A percentile compares a stretch with the other conserved stretches of the same genome.
Conservation (phyloP, 129 eudicot species). For the Flaveria ramosissima region DNA sequence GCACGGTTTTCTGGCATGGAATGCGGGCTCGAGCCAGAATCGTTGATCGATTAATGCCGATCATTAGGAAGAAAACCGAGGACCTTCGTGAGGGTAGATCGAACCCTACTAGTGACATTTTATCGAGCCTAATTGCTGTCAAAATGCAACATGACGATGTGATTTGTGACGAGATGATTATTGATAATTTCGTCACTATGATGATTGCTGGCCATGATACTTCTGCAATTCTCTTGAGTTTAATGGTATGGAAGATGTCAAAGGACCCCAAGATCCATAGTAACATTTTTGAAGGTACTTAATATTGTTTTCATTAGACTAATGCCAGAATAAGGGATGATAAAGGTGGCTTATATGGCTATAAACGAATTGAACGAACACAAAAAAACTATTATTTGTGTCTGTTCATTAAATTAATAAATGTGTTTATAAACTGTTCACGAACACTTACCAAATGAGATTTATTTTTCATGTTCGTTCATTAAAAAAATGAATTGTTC, state of each 20-base stretch:
- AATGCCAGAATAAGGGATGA: too few species aligned
- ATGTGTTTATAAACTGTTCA: too few species aligned
- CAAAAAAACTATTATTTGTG: too few species aligned
- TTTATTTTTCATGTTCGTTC: too few species aligned
- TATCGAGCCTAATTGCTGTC: constrained; percentile 30
- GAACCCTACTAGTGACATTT: constrained; percentile 25
- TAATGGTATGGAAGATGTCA: constrained; percentile 42
- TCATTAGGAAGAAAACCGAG: constrained; percentile 21
- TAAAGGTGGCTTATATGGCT: too few species aligned
- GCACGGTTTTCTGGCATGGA: constrained; percentile 27
- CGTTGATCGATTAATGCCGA: constrained; percentile 16
- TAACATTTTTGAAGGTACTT: constrained; percentile 28
- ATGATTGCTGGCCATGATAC: constrained; percentile 47
- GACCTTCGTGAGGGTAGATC: constrained; percentile 23
- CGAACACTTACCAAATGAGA: too few species aligned
- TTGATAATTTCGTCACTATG: constrained; percentile 38
- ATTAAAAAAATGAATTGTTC: too few species aligned
- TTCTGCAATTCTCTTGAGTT: constrained; percentile 39
- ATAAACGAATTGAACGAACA: too few species aligned
- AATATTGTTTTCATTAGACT: neutral
- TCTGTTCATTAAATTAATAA: too few species aligned
- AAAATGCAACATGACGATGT: constrained; percentile 31
- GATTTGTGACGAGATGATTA: constrained; percentile 34
- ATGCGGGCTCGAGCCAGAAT: constrained; percentile 28
- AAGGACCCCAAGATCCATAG: constrained; percentile 31